phyloP scores from a whole-genome alignment of 2,329 filamentous ascomycete species.

The Aspergillus calidoustus region DNA sequence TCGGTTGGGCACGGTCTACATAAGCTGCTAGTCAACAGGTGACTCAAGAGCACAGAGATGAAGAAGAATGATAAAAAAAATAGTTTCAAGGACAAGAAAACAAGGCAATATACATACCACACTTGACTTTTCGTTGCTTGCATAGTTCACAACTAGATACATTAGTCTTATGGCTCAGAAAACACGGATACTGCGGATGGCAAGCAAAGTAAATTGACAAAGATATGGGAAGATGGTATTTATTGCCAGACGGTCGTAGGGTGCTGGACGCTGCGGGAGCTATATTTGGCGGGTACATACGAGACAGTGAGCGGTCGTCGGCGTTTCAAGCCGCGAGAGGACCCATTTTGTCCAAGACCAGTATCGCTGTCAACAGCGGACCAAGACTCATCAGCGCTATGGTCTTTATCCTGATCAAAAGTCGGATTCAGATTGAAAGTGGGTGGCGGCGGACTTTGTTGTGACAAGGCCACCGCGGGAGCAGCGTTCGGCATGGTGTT shows the following conservation, averaged over 20 bases:
- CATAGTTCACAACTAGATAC: constrained; percentile 47
- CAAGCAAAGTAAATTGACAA: background rate
- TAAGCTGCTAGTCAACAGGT: background rate
- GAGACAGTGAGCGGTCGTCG: constrained; percentile 45
- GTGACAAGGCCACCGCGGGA: constrained; percentile 27
- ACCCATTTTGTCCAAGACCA: constrained; percentile 33
- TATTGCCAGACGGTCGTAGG: background rate
- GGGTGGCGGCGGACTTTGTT: constrained; percentile 29
- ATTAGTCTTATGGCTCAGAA: constrained; percentile 26
- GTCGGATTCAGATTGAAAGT: constrained; percentile 21
- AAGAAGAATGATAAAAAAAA: background rate
- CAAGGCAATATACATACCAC: constrained; percentile 39
- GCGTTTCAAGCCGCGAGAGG: constrained; percentile 38
- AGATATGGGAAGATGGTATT: background rate
- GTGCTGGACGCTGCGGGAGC: background rate
- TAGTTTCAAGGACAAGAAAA: background rate
- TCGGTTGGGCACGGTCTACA: constrained; percentile 58
- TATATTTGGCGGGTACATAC: constrained; percentile 31
- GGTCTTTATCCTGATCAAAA: constrained; percentile 33
- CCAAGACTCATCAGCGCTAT: constrained; percentile 40
- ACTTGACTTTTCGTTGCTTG: constrained; percentile 52
- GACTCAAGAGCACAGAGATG: background rate
- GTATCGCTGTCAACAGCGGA: constrained; percentile 43
- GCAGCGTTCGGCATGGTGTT: constrained; percentile 41
- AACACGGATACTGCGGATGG: background rate